phyloP scores from a whole-genome alignment of 2,329 filamentous ascomycete genomes.

The Aspergillus caelatus region DNA sequence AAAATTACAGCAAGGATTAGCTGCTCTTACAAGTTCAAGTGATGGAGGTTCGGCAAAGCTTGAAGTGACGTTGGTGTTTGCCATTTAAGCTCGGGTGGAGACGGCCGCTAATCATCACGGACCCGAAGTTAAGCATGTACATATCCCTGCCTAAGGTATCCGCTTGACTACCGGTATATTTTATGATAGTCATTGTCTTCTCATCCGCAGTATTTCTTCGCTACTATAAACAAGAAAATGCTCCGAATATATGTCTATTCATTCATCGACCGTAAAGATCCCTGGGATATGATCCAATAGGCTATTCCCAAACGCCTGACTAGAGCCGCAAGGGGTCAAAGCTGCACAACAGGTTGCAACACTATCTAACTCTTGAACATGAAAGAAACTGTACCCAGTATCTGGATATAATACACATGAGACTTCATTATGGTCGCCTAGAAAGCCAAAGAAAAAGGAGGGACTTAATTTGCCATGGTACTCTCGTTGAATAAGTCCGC shows the following conservation, averaged over 20 bases:
- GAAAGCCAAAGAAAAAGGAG: neutral
- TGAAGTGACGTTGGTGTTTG: constrained; percentile 9
- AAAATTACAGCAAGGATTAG: neutral
- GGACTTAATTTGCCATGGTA: constrained; percentile 51
- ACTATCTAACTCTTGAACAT: neutral
- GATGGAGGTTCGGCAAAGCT: neutral
- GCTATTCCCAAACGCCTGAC: neutral
- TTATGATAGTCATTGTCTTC: neutral
- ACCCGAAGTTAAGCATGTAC: neutral
- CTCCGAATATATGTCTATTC: neutral
- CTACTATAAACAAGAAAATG: neutral
- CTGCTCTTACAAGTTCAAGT: neutral
- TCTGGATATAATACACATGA: neutral
- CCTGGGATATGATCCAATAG: neutral
- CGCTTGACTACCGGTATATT: neutral
- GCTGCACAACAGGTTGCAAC: neutral
- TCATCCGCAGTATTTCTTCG: neutral
- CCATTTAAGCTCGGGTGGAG: constrained; percentile 3
- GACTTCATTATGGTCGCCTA: neutral
- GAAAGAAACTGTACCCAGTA: neutral
- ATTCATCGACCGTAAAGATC: neutral
- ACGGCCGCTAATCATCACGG: constrained; percentile 2
- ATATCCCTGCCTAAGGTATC: neutral
- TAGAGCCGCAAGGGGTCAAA: neutral
- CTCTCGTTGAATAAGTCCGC: constrained; percentile 79